Evolutionary conservation across 257 asterid genomes (phyloP).

Genomic region (Petrea volubilis): DNA sequence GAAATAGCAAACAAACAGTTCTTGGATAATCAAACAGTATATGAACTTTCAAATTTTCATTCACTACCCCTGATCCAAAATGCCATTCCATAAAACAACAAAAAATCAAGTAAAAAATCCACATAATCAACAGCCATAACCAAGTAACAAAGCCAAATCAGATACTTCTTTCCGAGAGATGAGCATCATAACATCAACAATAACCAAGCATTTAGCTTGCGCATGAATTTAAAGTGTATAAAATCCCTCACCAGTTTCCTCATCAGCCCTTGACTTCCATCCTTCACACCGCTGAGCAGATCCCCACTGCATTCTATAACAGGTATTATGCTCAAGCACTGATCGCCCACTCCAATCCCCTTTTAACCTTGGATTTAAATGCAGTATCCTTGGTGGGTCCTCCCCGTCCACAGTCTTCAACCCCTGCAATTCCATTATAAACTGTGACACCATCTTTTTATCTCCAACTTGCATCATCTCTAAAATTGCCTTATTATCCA

Average conservation of each 20-base stretch:
- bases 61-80: not conserved
- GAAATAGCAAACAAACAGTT: not conserved
- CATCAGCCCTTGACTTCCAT: conserved; percentile 77
- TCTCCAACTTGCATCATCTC: too few species aligned
- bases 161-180: too few species aligned
- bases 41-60: not conserved
- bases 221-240: not conserved
- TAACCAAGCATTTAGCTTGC: not conserved
- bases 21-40: not conserved
- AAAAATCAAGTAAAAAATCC: not conserved
- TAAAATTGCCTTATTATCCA: conserved; percentile 45
- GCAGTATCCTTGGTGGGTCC: conserved; percentile 92
- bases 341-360: conserved; percentile 95
- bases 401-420: conserved; percentile 87
- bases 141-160: not conserved
- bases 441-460: conserved; percentile 65
- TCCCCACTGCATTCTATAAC: conserved; percentile 98
- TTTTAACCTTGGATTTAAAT: conserved; percentile 83
- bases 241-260: conserved; percentile 70
- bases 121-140: conserved; percentile 17
- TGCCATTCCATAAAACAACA: not conserved
- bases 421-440: conserved; percentile 89
- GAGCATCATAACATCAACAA: conserved; percentile 23
- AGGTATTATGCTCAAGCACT: conserved; percentile 84
- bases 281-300: conserved; percentile 85